phyloP scores from a whole-genome alignment of 495 filamentous ascomycete genomes.

The Chaetomium cochliodes region DNA sequence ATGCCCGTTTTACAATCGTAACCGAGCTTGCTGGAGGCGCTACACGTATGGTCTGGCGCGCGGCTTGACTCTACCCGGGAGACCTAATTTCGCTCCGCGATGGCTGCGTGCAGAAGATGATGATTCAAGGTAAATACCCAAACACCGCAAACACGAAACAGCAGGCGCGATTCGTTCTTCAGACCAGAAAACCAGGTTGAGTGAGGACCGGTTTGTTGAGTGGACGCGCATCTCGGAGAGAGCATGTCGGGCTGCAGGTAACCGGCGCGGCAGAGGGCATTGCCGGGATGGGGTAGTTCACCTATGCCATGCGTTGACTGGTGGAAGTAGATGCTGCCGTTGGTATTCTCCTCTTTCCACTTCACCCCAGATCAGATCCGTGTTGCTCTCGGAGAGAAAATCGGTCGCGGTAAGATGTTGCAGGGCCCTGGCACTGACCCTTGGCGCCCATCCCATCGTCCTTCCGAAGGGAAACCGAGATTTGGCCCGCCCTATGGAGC shows the following conservation, averaged over 20 bases:
- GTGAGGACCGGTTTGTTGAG: not conserved
- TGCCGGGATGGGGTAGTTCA: not conserved
- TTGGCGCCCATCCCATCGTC: not conserved
- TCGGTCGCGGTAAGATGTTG: constrained; percentile 13
- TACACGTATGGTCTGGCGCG: not conserved
- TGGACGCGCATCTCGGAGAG: not conserved
- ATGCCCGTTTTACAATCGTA: not conserved
- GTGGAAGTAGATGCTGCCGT: not conserved
- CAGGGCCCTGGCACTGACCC: not conserved
- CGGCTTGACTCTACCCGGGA: not conserved
- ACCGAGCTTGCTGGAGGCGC: not conserved
- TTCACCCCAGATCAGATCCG: not conserved
- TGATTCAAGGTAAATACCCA: not conserved
- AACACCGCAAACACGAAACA: not conserved
- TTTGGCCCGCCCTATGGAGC: not conserved
- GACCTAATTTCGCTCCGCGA: no score
- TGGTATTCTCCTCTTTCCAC: not conserved
- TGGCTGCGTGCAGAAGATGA: not conserved
- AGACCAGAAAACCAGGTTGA: not conserved
- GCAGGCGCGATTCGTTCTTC: not conserved
- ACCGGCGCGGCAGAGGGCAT: not conserved
- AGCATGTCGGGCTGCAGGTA: not conserved
- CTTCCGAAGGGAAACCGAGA: constrained; percentile 2
- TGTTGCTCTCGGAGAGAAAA: constrained; percentile 21
- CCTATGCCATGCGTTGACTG: not conserved